These are phyloP conservation scores for Penicillium turbatum DNA, from an alignment of 495 filamentous ascomycete species.

Conservation along the genomic window DNA sequence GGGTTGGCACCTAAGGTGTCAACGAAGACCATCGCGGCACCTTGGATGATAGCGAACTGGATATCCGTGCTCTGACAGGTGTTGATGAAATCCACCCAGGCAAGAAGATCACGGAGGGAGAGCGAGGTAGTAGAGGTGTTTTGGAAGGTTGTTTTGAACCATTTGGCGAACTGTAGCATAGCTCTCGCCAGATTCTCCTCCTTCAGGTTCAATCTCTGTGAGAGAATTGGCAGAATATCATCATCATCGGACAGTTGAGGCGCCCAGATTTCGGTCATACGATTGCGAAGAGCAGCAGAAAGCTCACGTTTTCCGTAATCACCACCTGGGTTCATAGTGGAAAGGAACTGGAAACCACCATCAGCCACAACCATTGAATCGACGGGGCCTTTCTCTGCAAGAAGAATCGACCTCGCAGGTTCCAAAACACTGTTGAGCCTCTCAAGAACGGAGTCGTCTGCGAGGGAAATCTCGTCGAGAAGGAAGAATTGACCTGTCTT, in stretches of 20 bases:
- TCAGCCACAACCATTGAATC: slow-evolving; percentile 72
- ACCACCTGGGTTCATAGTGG: slow-evolving; percentile 98
- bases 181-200: slow-evolving; percentile 35
- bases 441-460: slow-evolving; percentile 95
- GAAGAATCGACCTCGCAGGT: slow-evolving; percentile 73
- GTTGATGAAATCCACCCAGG: slow-evolving; percentile 94
- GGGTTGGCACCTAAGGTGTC: slow-evolving; percentile 94
- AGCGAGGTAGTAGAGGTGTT: slow-evolving; percentile 66
- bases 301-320: slow-evolving; percentile 98
- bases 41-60: slow-evolving; percentile 66
- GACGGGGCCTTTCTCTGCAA: slow-evolving; percentile 87
- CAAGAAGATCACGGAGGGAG: slow-evolving; percentile 84
- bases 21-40: slow-evolving; percentile 92
- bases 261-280: slow-evolving; percentile 99
- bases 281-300: slow-evolving; percentile 89
- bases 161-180: slow-evolving; percentile 84
- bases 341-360: slow-evolving; percentile 90
- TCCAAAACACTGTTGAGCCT: slow-evolving; percentile 97
- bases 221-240: slow-evolving; percentile 83
- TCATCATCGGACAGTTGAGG: slow-evolving; percentile 71
- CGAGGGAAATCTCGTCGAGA: slow-evolving; percentile 95
- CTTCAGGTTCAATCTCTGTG: slow-evolving; percentile 64
- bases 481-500: slow-evolving; percentile 83
- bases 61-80: slow-evolving; percentile 46
- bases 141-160: slow-evolving; percentile 81